Evolutionary conservation across 1,284 basidiomycete genomes (phyloP), one percentile per base, ranked within the genome.

Genomic region (Cutaneotrichosporon cavernicola): DNA sequence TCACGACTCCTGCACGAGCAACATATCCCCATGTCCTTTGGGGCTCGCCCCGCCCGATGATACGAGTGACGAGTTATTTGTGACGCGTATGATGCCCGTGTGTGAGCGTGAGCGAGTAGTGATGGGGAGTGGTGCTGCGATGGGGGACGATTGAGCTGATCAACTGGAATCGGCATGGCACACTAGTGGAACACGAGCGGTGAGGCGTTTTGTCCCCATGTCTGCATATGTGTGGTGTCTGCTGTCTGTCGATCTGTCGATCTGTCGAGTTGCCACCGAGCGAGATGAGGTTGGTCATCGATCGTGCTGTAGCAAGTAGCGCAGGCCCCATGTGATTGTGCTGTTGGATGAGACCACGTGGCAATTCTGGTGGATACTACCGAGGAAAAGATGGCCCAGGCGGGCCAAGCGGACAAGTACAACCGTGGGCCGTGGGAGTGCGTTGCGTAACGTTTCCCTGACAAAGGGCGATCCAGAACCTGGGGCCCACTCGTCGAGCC

Each of bases 61-160:
- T 61, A 65, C 50, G 64, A 65, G 64, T 65, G 60, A 65, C 64
- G 64, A 65, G 63, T 61, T 56, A 26, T 8, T 31, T 30, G 56
- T 21, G n/a, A 22, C 31, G 10, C 49, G 13, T 22, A 36, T 36
- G 34, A 36, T 36, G 34, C 2, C 11, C 5, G 34, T 13, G 34
- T 36, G 34, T 26, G 26, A 26, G 6, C 5, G 47, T 26, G 26
- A 30, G 22, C 18, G 5, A 6, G 18, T 2, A 32, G n/a, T n/a
- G 36, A 43, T 30, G 36, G 14, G 34, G 56, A 21, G 40, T 58
- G 43, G 9, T 46, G 57, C n/a, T 13, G 22, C 30, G 26, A 31
- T 34, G n/a, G 2, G 18, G 46, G n/a, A 18, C 1, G 43, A 46
- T 46, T 46, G 8, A 36, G 11, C 34, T 36, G 5, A 36, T 36